Evolutionary conservation across 257 asterid genomes (phyloP).

Genomic region (Verbena officinalis): DNA sequence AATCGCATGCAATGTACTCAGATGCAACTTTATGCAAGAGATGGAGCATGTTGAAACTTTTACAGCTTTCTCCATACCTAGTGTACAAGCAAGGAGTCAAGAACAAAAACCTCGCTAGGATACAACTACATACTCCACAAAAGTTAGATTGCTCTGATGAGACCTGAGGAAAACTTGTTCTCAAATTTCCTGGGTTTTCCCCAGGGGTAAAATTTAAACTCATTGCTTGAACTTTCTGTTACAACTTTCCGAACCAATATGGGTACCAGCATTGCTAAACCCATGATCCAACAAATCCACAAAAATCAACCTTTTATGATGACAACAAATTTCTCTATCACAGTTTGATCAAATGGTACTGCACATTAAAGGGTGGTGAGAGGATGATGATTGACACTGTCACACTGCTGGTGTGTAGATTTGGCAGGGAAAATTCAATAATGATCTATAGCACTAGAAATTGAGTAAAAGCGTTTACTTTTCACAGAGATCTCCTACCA

Average conservation of each 20-base stretch:
- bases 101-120: not conserved
- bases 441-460: not conserved
- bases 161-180: not conserved
- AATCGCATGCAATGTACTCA: slow-evolving; percentile 4
- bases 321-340: not conserved
- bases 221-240: not conserved
- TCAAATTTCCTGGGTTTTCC: not conserved
- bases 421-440: not conserved
- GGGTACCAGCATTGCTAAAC: not conserved
- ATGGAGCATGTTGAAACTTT: too few relatives aligned
- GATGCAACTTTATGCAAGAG: not conserved
- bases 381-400: not conserved
- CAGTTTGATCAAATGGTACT: not conserved
- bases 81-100: not conserved
- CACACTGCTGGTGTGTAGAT: not conserved
- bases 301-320: not conserved
- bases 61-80: not conserved
- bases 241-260: not conserved
- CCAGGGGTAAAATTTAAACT: not conserved
- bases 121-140: not conserved
- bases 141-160: not conserved
- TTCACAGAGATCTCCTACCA: not conserved
- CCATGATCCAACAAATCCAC: not conserved
- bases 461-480: slow-evolving; percentile 4
- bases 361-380: slow-evolving; percentile 6